A percentile compares a stretch with the other conserved stretches of the same genome.
phyloP scores from a whole-genome alignment of 1,139 yeast genomes.

The Pneumocystis oryctolagi region DNA sequence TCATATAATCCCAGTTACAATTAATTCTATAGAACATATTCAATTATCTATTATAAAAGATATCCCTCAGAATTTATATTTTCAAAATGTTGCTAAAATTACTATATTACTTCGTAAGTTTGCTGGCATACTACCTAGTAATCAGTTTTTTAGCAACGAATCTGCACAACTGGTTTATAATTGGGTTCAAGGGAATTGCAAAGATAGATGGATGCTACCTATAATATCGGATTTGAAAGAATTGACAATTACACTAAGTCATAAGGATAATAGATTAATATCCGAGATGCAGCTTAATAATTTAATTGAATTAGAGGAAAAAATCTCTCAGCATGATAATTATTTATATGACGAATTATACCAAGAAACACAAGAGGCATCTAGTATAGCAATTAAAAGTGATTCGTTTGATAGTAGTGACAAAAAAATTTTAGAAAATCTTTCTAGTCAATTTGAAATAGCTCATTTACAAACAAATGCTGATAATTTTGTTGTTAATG shows the following conservation, averaged over 20 bases:
- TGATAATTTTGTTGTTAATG: background rate
- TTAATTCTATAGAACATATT: conserved; percentile 3
- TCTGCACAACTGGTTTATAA: background rate
- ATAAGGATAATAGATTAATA: background rate
- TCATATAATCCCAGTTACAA: background rate
- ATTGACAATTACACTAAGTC: background rate
- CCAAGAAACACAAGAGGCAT: background rate
- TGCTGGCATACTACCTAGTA: background rate
- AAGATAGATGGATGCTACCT: background rate
- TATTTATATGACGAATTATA: background rate
- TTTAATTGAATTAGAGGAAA: background rate
- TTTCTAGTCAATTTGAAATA: background rate
- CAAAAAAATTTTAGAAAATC: background rate
- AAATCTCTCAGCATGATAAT: background rate
- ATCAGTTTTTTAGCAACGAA: background rate
- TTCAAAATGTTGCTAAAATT: background rate
- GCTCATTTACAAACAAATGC: background rate
- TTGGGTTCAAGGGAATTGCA: background rate
- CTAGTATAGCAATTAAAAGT: background rate
- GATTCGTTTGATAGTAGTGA: background rate
- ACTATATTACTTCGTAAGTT: background rate
- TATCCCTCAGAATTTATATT: background rate
- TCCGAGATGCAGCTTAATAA: background rate
- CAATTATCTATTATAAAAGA: background rate
- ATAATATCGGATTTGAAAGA: background rate